Percentiles rank a stretch among this genome's conserved stretches.
Evolutionary conservation across 768 basidiomycete genomes (phyloP).

Genomic region (Astraeus odoratus): DNA sequence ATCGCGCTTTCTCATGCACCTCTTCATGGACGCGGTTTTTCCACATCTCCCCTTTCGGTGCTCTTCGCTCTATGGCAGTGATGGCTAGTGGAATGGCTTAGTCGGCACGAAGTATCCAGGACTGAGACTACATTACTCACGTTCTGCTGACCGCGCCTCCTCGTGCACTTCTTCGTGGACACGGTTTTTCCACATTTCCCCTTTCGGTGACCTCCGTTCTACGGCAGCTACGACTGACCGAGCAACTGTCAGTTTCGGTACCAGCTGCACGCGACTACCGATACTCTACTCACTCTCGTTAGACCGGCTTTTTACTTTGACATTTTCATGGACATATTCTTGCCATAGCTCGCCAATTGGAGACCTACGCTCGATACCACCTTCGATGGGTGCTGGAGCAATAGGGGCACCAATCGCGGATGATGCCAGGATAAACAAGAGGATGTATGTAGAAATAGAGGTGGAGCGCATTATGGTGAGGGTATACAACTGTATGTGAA

Average conservation of each 20-base stretch:
- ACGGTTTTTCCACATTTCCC: slow-evolving; percentile 13
- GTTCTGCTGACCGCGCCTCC: background rate
- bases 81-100: background rate
- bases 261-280: background rate
- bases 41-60: slow-evolving; percentile 8
- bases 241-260: background rate
- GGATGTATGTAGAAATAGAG: too few relatives aligned
- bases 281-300: slow-evolving; percentile 6
- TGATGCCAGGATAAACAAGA: too few relatives aligned
- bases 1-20: slow-evolving; percentile 7
- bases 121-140: slow-evolving; percentile 6
- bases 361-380: too few relatives aligned
- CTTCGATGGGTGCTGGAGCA: too few relatives aligned
- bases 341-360: slow-evolving; percentile 12
- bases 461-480: too few relatives aligned
- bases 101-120: slow-evolving; percentile 2
- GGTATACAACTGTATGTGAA: too few relatives aligned
- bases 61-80: background rate
- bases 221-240: background rate
- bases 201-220: background rate
- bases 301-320: slow-evolving; percentile 5
- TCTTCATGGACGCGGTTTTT: slow-evolving; percentile 19
- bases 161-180: slow-evolving; percentile 17
- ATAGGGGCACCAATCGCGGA: too few relatives aligned
- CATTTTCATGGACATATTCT: slow-evolving; percentile 17